Base-by-base conservation (phyloP, 106 monocot species). In the Acorus gramineus region DNA sequence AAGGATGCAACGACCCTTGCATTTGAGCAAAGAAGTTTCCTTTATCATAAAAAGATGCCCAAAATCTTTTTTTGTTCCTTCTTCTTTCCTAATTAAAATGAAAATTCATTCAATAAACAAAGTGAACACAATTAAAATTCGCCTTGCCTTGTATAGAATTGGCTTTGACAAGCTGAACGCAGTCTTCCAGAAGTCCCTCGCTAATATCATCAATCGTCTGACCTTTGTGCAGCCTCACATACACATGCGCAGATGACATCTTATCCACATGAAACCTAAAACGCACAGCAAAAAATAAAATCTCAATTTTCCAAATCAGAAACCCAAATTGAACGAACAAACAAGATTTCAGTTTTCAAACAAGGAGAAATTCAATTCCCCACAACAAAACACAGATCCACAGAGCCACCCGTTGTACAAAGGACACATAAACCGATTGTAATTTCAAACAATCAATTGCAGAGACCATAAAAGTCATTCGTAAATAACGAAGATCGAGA, bases 211-310 rank as follows among this genome's bases (percentile, higher is more conserved):
- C 95, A 77, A 96, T 79, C 28, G 90, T 85, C 73, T 96, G 86
- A 46, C 87, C 90, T 77, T 90, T 96, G 61, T 87, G 71, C 66
- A 96, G 50, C 66, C 95, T 84, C 48, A 96, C 14, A 69, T 96
- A 96, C 55, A 96, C 95, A 78, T 96, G 95, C 52, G 95, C 95
- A 59, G 95, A 96, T 9, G 95, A 96, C 81, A 96, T 89, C 63
- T 96, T 96, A 68, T 96, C 95, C 49, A 96, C 95, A 69, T 96
- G 95, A 79, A 96, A 96, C 95, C 95, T 96, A 69, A 44, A 82
- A 49, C 8, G 28, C 28, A 28, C 28, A 28, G 1, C 1, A 28
- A 28, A 28, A 28, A 28, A n/a, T n/a, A n/a, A 28, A 28, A 28
- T 28, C 28, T 28, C 28, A 43, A 44, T 11, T 3, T 42, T 46